Base-by-base conservation (phyloP, 495 filamentous ascomycete genomes). In the Sabuloglossum arenarium region DNA sequence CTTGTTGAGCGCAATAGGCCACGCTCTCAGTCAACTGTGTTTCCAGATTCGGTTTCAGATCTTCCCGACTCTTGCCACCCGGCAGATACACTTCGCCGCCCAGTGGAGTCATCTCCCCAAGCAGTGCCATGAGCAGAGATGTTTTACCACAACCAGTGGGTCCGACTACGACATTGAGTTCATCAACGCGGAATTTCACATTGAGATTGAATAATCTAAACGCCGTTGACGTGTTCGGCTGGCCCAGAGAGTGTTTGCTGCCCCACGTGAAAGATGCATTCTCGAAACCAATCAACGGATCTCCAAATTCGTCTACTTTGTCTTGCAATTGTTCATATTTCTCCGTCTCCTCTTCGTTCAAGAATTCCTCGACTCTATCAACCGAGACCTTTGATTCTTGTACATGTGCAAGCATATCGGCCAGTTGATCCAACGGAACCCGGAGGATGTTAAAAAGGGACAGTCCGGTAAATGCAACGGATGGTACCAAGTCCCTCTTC, bases 391-490 rank as follows among this genome's bases (percentile, higher is more conserved):
- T 91, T 10, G 88, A 86, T 69, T 99, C 93, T 69, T 95, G 88
- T 8, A 99, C 89, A 65, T 95, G 94, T 34, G 93, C 94, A 64
- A 99, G 79, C 93, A 99, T 99, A 65, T 99, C 93, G 47, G 93
- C 93, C 4, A 99, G 74, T 64, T 97, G 93, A 68, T 99, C 93
- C 53, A 99, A 69, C 9, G 93, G 93, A 56, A 94, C 82, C 39
- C 93, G 81, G 28, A 99, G 82, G n/a, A 99, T 79, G 55, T 82
- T 86, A 69, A 99, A 99, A 60, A 99, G 80, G 0, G 93, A 97
- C 39, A 99, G 77, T 14, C 91, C 86, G 21, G 93, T 95, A 69
- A 99, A 99, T 3, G 93, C 93, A 60, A 99, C 75, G 0, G 93
- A 96, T 0, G 93, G 89, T 54, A 88, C 82, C 54, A 99, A 72